phyloP scores from a whole-genome alignment of 148 eudicot species.

The Spergularia bocconei region DNA sequence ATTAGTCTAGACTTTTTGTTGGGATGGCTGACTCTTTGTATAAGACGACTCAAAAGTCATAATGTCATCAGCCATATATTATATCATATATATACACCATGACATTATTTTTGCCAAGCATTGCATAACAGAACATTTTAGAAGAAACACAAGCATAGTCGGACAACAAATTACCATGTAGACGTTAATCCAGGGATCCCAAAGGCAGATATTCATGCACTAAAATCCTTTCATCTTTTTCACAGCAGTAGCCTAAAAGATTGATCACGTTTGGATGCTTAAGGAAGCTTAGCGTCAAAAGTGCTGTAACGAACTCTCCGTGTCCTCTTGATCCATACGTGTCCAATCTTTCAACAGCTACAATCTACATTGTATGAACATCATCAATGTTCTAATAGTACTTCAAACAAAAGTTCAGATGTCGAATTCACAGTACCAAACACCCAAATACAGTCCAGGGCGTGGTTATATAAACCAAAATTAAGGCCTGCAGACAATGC shows the following conservation, averaged over 20 bases:
- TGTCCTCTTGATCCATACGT: slow-evolving; percentile 48
- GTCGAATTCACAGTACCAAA: no score
- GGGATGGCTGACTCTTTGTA: no score
- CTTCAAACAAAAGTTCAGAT: no score
- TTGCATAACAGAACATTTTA: no score
- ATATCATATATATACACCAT: no score
- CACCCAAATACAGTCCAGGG: no score
- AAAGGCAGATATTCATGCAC: slow-evolving; percentile 55
- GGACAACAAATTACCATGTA: slow-evolving; percentile 26
- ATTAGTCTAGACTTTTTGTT: no score
- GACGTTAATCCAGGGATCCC: slow-evolving; percentile 68
- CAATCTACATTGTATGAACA: slow-evolving; percentile 22
- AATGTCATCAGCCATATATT: no score
- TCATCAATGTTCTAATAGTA: background rate
- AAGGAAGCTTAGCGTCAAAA: slow-evolving; percentile 45
- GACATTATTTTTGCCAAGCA: no score
- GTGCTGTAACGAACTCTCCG: slow-evolving; percentile 44
- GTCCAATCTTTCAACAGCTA: slow-evolving; percentile 50
- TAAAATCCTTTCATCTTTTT: slow-evolving; percentile 65
- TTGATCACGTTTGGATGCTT: slow-evolving; percentile 46
- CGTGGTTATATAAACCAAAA: no score
- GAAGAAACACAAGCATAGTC: background rate
- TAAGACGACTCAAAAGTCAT: no score
- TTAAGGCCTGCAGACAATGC: no score
- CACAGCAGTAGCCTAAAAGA: slow-evolving; percentile 54